Conservation (phyloP, 2,329 filamentous ascomycete genomes). For the Scytalidium lignicola region DNA sequence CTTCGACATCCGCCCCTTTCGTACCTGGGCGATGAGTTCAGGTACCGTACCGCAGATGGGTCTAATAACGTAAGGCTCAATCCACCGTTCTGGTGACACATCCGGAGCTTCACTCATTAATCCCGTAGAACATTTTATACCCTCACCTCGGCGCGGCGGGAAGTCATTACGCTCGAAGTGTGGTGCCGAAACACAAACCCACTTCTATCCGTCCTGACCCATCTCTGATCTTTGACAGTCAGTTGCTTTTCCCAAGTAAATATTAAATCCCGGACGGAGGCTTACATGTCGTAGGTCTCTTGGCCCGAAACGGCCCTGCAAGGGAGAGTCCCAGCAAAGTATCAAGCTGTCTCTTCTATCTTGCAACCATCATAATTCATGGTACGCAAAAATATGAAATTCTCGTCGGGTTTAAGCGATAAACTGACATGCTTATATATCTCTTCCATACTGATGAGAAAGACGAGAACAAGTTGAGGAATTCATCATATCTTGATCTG, state of each 20-base stretch:
- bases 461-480: slow-evolving; percentile 31
- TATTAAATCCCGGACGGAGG: not conserved
- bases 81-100: no score
- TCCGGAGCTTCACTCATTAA: not conserved
- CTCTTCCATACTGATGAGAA: slow-evolving; percentile 36
- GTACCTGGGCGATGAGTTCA: slow-evolving; percentile 56
- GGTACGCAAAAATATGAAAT: slow-evolving; percentile 12
- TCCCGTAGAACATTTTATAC: slow-evolving; percentile 48
- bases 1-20: slow-evolving; percentile 67
- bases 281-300: slow-evolving; percentile 31
- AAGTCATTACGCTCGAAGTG: slow-evolving; percentile 60
- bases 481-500: slow-evolving; percentile 42
- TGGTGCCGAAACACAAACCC: slow-evolving; percentile 51
- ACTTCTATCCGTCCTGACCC: slow-evolving; percentile 61
- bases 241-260: not conserved
- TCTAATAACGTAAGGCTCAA: slow-evolving; percentile 45
- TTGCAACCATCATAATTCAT: slow-evolving; percentile 48
- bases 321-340: slow-evolving; percentile 37
- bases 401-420: not conserved
- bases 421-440: slow-evolving; percentile 14
- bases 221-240: slow-evolving; percentile 51
- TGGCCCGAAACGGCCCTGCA: slow-evolving; percentile 34
- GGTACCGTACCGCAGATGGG: slow-evolving; percentile 60
- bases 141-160: slow-evolving; percentile 63
- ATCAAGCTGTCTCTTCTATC: slow-evolving; percentile 42